Percentiles rank a stretch among this genome's conserved stretches.
Conservation (phyloP, 495 filamentous ascomycete genomes). For the Tuber aestivum region DNA sequence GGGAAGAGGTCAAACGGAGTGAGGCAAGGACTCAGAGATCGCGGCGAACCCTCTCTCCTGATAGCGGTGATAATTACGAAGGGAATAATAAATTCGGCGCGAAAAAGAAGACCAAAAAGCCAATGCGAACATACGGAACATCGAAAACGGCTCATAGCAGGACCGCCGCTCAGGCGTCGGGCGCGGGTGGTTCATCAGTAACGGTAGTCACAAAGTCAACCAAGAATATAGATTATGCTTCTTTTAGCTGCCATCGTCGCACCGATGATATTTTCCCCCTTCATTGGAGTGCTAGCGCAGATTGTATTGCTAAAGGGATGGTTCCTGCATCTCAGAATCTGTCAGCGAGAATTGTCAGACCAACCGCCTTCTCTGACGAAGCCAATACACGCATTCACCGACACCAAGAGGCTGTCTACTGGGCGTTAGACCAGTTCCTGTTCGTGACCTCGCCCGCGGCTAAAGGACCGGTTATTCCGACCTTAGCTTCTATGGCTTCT, state of each 20-base stretch:
- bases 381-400: background rate
- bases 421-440: background rate
- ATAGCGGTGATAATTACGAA: background rate
- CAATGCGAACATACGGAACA: background rate
- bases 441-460: background rate
- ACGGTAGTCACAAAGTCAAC: background rate
- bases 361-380: background rate
- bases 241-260: background rate
- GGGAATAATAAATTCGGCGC: background rate
- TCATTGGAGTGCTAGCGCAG: background rate
- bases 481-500: slow-evolving; percentile 19
- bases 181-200: background rate
- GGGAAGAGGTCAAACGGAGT: background rate
- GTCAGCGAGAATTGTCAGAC: background rate
- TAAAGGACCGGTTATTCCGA: background rate
- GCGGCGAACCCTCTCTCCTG: background rate
- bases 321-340: background rate
- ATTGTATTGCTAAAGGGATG: background rate
- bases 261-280: background rate
- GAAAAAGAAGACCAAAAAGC: background rate
- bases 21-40: background rate
- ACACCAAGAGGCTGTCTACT: background rate
- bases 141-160: background rate
- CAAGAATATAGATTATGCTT: background rate
- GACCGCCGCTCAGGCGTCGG: background rate